Evolutionary conservation across 2,329 filamentous ascomycete genomes (phyloP).

Genomic region (Colletotrichum sp.): DNA sequence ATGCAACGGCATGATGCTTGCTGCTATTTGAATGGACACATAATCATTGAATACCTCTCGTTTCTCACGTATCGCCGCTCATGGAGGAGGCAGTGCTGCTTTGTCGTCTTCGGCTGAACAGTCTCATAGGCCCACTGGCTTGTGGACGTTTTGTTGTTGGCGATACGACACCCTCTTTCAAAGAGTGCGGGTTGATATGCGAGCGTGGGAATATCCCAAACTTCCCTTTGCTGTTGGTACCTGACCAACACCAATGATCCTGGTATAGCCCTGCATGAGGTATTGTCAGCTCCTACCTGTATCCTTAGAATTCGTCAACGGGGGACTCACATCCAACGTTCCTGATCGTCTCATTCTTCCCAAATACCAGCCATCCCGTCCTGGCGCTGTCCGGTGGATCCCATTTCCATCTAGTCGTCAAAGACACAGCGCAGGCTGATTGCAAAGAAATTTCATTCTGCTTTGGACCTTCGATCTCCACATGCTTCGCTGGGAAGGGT

Average conservation of each 20-base stretch:
- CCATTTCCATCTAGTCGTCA: constrained; percentile 36
- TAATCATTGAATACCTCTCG: neutral
- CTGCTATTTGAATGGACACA: neutral
- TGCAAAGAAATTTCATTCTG: constrained; percentile 19
- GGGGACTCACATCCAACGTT: constrained; percentile 41
- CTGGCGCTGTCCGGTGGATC: constrained; percentile 17
- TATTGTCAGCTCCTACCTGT: neutral
- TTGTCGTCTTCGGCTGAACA: neutral
- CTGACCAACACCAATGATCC: constrained; percentile 47
- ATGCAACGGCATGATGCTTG: neutral
- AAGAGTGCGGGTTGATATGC: constrained; percentile 33
- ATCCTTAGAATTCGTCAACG: neutral
- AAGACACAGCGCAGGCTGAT: constrained; percentile 5
- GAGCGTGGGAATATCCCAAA: constrained; percentile 44
- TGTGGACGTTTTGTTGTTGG: neutral
- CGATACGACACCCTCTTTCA: neutral
- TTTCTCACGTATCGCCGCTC: neutral
- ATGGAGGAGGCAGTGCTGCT: neutral
- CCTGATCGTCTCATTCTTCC: constrained; percentile 54
- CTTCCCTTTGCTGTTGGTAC: constrained; percentile 40
- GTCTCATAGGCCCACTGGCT: neutral
- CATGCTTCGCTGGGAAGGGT: constrained; percentile 30
- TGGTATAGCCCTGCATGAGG: constrained; percentile 30
- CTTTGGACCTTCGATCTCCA: constrained; percentile 30
- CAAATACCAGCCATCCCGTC: constrained; percentile 32